Evolutionary conservation across 1,284 basidiomycete species (phyloP), one percentile per base, ranked within the genome.

Genomic region (Taiwanofungus camphoratus): DNA sequence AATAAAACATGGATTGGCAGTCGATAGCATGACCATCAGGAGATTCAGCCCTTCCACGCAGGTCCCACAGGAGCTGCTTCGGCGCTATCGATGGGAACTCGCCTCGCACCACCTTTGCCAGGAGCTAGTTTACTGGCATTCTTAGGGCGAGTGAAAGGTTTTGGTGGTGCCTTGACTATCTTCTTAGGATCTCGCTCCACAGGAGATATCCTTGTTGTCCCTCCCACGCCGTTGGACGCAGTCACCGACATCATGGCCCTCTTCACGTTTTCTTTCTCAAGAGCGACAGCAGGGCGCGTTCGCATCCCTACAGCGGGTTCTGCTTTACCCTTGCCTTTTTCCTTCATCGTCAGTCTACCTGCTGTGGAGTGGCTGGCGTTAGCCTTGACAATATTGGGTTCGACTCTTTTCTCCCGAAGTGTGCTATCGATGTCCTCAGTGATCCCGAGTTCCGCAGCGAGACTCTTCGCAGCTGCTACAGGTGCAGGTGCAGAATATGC

Each of bases 51-150:
- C 43, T 51, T 67, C 64, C 67, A 62, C 12, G 57, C 60, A 42
- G 62, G 65, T 30, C 48, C 61, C 39, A 63, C 60, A 36, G 67
- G 62, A 7, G 48, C 36, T 13, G 76, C 76, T 47, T 81, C 77
- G 1, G 67, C 68, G 48, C 79, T 81, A 47, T 73, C 70, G 20
- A 81, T 61, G 5, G 68, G 75, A 24, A 82, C 79, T 44, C 79
- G 66, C 47, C 79, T 63, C 13, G 79, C 70, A 7, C 73, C 76
- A 30, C 70, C 67, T 45, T 55, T 65, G 7, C 55, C 54, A 2
- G 60, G 54, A 1, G 59, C 55, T 9, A 64, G 34, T 40, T 64
- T 66, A 18, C 51, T 42, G 20, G 43, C 43, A 9, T 43, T 44
- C n/a, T 36, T 49, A 16, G 46, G 20, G 42, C 43, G 34, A 19